Percentiles rank a stretch among this genome's conserved stretches.
phyloP scores from a whole-genome alignment of 2,329 filamentous ascomycete species.

The Apiospora sp. region DNA sequence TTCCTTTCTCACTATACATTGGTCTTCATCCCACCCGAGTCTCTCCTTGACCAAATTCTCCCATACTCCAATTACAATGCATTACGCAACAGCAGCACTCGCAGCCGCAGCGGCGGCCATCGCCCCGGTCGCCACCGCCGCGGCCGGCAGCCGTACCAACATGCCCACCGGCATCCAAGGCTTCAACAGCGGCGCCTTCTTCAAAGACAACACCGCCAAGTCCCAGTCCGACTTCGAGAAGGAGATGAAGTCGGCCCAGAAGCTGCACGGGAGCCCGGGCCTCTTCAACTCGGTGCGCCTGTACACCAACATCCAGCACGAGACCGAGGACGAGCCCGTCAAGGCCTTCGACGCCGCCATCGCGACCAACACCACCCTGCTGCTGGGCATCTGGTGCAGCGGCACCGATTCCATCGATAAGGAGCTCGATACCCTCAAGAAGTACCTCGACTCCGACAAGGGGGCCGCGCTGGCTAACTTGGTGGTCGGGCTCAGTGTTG shows the following conservation, averaged over 20 bases:
- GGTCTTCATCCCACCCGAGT: background rate
- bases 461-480: slow-evolving; percentile 69
- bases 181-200: slow-evolving; percentile 77
- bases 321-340: slow-evolving; percentile 61
- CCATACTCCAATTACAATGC: background rate
- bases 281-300: slow-evolving; percentile 73
- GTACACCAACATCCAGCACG: slow-evolving; percentile 79
- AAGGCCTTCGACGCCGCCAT: slow-evolving; percentile 77
- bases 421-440: slow-evolving; percentile 76
- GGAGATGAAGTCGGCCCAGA: slow-evolving; percentile 72
- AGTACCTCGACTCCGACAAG: slow-evolving; percentile 70
- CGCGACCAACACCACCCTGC: slow-evolving; percentile 76
- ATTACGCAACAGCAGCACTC: background rate
- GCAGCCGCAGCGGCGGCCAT: background rate
- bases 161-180: slow-evolving; percentile 54
- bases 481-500: slow-evolving; percentile 84
- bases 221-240: slow-evolving; percentile 70
- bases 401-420: slow-evolving; percentile 70
- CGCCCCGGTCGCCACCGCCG: background rate
- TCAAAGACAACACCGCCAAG: slow-evolving; percentile 67
- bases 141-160: background rate
- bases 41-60: background rate
- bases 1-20: background rate
- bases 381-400: slow-evolving; percentile 87
- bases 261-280: slow-evolving; percentile 68